Percentiles rank a stretch among this genome's conserved stretches.
These are phyloP conservation scores for Picochlorum sp. DNA, from an alignment of 139 green algal species.

Conservation along the genomic window DNA sequence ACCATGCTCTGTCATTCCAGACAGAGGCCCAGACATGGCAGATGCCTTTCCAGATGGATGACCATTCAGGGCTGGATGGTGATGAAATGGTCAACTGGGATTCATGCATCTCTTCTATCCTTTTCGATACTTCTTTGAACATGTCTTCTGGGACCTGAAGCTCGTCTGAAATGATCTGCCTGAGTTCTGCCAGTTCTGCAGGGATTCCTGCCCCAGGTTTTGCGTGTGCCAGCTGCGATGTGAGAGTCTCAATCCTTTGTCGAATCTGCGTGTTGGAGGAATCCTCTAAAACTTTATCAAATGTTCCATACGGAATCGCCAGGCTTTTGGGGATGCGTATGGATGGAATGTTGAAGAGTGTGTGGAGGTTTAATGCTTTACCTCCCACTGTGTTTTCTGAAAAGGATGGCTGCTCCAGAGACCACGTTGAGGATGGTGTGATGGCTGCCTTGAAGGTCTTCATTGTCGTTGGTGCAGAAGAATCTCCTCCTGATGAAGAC, in stretches of 20 bases:
- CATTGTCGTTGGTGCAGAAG: neutral
- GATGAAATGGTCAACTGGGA: neutral
- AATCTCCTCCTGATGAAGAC: neutral
- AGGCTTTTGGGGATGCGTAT: constrained; percentile 45
- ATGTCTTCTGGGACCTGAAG: constrained; percentile 38
- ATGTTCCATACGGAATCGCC: constrained; percentile 76
- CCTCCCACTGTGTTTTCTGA: constrained; percentile 51
- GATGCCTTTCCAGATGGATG: constrained; percentile 59
- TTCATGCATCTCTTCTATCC: constrained; percentile 30
- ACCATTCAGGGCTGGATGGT: constrained; percentile 30
- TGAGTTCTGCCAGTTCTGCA: constrained; percentile 28
- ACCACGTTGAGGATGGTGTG: constrained; percentile 18
- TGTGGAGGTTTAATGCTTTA: constrained; percentile 66
- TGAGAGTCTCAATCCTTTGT: constrained; percentile 20
- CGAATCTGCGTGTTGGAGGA: constrained; percentile 35
- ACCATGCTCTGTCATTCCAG: constrained; percentile 72
- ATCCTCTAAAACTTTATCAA: constrained; percentile 61
- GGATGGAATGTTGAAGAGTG: constrained; percentile 36
- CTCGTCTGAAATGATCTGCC: constrained; percentile 18
- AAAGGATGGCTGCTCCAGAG: constrained; percentile 47
- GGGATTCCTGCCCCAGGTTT: constrained; percentile 9
- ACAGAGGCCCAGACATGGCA: constrained; percentile 77
- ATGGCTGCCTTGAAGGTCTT: neutral
- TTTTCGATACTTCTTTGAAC: constrained; percentile 26
- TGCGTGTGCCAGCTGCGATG: constrained; percentile 13